Conservation (phyloP, 257 asterid species). For the Solanum appendiculatum region DNA sequence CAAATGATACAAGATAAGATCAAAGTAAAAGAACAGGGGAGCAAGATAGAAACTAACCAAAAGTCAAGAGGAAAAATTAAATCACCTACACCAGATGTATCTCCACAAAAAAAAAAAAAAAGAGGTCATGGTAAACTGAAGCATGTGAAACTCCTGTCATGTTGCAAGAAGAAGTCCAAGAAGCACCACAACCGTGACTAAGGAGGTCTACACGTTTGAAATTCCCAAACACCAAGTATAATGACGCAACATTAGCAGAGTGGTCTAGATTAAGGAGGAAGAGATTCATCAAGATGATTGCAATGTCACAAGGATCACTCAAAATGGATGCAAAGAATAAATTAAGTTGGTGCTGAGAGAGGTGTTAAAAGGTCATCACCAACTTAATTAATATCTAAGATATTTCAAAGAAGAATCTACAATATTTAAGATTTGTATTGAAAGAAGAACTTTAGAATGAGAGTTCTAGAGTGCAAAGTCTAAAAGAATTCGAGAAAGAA, state of each 20-base stretch:
- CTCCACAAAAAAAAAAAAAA: no score
- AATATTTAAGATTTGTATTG: not conserved
- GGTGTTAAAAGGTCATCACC: not conserved
- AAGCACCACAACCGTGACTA: not conserved
- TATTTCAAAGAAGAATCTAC: no score
- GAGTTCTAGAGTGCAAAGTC: not conserved
- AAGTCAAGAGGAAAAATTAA: not conserved
- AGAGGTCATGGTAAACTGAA: not conserved
- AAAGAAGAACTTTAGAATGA: not conserved
- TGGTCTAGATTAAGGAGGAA: not conserved
- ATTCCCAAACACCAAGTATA: not conserved
- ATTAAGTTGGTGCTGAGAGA: not conserved
- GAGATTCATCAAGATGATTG: not conserved
- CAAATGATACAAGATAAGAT: not conserved
- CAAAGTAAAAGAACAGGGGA: not conserved
- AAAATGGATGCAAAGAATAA: not conserved
- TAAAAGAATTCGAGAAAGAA: not conserved
- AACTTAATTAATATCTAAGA: not conserved
- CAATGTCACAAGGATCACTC: not conserved
- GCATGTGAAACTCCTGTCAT: not conserved
- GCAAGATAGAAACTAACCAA: not conserved
- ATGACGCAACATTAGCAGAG: not conserved
- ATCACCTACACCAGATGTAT: not conserved
- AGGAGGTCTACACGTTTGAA: not conserved
- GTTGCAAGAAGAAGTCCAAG: not conserved